Percentiles rank a stretch among this genome's conserved stretches.
phyloP scores from a whole-genome alignment of 2,329 filamentous ascomycete species.

The Colletotrichum sp. region DNA sequence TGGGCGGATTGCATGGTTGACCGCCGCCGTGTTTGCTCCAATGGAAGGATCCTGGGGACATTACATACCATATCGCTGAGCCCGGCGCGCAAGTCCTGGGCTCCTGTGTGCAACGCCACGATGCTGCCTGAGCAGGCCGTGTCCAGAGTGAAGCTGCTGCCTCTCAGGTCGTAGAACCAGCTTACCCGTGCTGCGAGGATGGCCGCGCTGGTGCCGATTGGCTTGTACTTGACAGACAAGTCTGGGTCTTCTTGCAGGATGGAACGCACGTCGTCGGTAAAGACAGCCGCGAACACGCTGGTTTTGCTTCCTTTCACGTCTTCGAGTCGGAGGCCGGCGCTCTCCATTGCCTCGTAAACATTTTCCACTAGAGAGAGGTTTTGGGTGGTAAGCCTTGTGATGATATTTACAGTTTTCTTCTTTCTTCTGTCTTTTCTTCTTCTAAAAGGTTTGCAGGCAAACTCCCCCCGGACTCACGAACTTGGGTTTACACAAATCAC shows the following conservation, averaged over 20 bases:
- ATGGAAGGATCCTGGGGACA: not conserved
- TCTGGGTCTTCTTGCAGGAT: slow-evolving; percentile 26
- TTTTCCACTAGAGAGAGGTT: slow-evolving; percentile 17
- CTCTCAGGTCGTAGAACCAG: slow-evolving; percentile 46
- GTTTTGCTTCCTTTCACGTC: not conserved
- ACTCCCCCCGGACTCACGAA: not conserved
- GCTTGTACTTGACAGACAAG: slow-evolving; percentile 25
- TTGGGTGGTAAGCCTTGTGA: not conserved
- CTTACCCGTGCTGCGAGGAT: not conserved
- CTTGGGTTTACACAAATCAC: not conserved
- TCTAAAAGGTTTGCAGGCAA: not conserved
- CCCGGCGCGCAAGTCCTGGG: slow-evolving; percentile 25
- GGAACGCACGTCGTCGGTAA: not conserved
- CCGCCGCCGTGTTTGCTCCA: not conserved
- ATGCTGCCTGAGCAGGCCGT: slow-evolving; percentile 56
- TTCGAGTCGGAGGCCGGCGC: slow-evolving; percentile 19
- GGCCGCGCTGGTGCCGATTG: slow-evolving; percentile 47
- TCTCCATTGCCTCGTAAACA: slow-evolving; percentile 24
- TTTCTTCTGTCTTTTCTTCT: not conserved
- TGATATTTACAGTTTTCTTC: not conserved
- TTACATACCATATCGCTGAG: slow-evolving; percentile 17
- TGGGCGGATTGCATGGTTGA: not conserved
- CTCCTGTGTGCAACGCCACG: slow-evolving; percentile 49
- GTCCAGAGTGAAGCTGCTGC: slow-evolving; percentile 53
- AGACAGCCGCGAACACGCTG: slow-evolving; percentile 1